These are phyloP conservation scores for Salix brachista DNA, from an alignment of 345 rosid genomes.

Conservation along the genomic window DNA sequence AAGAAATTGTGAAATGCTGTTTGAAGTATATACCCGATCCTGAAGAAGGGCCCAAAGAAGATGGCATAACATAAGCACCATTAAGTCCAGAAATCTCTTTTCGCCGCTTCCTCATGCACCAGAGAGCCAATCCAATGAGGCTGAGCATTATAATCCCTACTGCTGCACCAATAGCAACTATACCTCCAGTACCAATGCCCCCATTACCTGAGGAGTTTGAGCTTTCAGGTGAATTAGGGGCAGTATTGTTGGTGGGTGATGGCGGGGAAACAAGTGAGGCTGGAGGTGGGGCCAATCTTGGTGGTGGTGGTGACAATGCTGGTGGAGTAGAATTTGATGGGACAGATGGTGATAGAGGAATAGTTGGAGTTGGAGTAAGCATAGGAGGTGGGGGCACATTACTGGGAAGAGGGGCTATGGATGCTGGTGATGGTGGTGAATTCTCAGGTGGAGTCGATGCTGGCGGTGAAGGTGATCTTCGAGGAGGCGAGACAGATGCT, in stretches of 20 bases:
- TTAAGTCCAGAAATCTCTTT: slow-evolving; percentile 38
- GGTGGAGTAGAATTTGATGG: slow-evolving; percentile 37
- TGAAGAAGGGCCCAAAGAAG: slow-evolving; percentile 54
- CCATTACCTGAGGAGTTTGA: slow-evolving; percentile 22
- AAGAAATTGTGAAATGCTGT: not conserved
- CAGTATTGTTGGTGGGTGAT: slow-evolving; percentile 22
- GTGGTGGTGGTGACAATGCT: slow-evolving; percentile 34
- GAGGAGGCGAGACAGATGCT: slow-evolving; percentile 17
- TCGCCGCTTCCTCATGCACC: slow-evolving; percentile 59
- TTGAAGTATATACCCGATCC: slow-evolving; percentile 52
- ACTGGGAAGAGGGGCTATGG: slow-evolving; percentile 21
- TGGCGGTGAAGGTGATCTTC: slow-evolving; percentile 39
- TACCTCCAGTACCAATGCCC: slow-evolving; percentile 38
- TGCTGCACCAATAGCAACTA: slow-evolving; percentile 49
- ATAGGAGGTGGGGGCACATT: slow-evolving; percentile 34
- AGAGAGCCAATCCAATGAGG: slow-evolving; percentile 50
- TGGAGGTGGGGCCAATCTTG: slow-evolving; percentile 40
- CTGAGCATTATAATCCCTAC: slow-evolving; percentile 51
- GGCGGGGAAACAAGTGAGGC: slow-evolving; percentile 19
- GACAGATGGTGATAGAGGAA: slow-evolving; percentile 31
- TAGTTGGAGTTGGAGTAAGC: slow-evolving; percentile 20
- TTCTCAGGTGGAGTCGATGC: slow-evolving; percentile 18
- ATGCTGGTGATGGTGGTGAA: slow-evolving; percentile 25
- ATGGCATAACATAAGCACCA: slow-evolving; percentile 64
- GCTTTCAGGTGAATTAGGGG: slow-evolving; percentile 32